Base-by-base conservation (phyloP, 495 filamentous ascomycete genomes). In the Lasiosphaeriaceae sp. region DNA sequence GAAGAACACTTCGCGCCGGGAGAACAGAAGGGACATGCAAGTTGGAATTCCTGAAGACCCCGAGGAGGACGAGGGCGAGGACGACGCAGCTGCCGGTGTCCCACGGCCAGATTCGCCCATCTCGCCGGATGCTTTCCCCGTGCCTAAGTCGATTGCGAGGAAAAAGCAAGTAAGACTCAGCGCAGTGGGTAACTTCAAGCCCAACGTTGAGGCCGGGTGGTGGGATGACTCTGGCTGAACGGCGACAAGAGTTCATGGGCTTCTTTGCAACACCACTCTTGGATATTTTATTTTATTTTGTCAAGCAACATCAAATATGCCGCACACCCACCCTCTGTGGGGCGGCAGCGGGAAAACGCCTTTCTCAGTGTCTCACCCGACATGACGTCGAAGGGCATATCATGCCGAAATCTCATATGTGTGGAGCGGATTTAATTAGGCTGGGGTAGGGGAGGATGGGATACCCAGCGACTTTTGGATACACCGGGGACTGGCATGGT, bases 101-200 rank as follows among this genome's bases (percentile, higher is more conserved):
- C 69, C 69, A 12, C 56, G 67, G 11, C 71, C 70, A 1, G 73
- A 74, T 49, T 74, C 69, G 39, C 72, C 74, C 8, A 61, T 73
- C 16, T 71, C 73, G 2, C 65, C 70, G 5, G 54, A 54, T 5
- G 64, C 64, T 21, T 67, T 71, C 22, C 55, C 68, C 24, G 53
- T 56, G 56, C 62, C 51, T 48, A 64, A 58, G 59, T 65, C 62
- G 63, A 76, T 67, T 55, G 66, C 60, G 56, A 70, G 73, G 55
- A 75, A 74, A 63, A 78, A 75, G 61, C 65, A 69, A 20, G 73
- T 73, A 24, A 69, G 77, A 43, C 55, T 79, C 45, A 79, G 77
- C 50, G 77, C 77, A 3, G 74, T 79, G 21, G 77, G 77, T 14
- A 66, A 55, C 23, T 64, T 59, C 43, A 61, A 66, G 29, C 57